Evolutionary conservation across 225 moss, liverwort and hornwort genomes (phyloP).

Genomic region (Pseudisothecium myosuroides): DNA sequence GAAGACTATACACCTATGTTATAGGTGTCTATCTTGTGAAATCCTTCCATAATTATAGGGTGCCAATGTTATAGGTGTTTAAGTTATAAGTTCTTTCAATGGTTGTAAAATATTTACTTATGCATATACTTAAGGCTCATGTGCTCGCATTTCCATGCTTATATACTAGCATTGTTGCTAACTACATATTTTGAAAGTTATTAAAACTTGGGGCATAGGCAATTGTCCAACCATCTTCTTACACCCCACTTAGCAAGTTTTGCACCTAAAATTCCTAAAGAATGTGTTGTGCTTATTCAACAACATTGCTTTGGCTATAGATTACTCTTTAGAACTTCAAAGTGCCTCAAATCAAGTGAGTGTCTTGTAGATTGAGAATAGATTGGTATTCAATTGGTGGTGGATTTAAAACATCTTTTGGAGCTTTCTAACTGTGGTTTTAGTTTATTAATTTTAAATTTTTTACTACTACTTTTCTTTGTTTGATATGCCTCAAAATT

Average conservation of each 20-base stretch:
- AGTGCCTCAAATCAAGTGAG: background rate
- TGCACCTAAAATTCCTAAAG: background rate
- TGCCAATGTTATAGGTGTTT: too few relatives aligned
- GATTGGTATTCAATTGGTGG: background rate
- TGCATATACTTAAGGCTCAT: too few relatives aligned
- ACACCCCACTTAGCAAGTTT: background rate
- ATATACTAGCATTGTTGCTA: too few relatives aligned
- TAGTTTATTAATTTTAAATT: background rate
- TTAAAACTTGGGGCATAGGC: background rate
- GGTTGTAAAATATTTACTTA: too few relatives aligned
- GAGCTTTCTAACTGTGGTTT: rapidly evolving
- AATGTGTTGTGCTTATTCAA: too few relatives aligned
- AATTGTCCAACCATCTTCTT: background rate
- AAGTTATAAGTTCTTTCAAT: too few relatives aligned
- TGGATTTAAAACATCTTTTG: background rate
- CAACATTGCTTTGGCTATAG: too few relatives aligned
- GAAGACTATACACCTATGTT: too few relatives aligned
- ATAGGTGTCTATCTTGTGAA: too few relatives aligned
- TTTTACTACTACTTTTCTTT: background rate
- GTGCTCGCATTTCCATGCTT: too few relatives aligned
- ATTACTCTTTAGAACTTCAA: background rate
- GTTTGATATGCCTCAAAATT: background rate
- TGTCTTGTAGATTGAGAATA: background rate
- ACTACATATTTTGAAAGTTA: background rate
- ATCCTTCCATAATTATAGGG: too few relatives aligned